Evolutionary conservation across 2,329 filamentous ascomycete genomes (phyloP), one percentile per base, ranked within the genome.

Genomic region (Grosmannia huntii): DNA sequence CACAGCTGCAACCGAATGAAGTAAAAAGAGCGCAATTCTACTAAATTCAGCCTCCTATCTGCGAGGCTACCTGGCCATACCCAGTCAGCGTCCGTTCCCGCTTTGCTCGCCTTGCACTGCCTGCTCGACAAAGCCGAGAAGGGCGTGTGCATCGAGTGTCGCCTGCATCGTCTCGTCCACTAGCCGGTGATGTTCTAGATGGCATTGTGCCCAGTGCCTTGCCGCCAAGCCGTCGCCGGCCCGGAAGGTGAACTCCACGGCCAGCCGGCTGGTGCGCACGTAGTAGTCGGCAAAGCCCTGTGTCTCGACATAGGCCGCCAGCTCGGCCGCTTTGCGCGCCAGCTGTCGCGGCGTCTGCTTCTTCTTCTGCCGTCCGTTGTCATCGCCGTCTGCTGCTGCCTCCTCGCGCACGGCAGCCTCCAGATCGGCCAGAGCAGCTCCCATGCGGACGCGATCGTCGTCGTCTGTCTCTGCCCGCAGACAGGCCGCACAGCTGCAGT

Each of bases 271-370:
- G 19, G 62, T 64, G 23, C 55, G 59, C 31, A 60, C 61, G 38
- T 55, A 55, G 46, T 64, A 64, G 54, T 64, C 63, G 19, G 59
- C 60, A 25, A 64, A 61, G 0, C 62, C 63, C 16, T 60, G 53
- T 3, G 53, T 51, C 10, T 57, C 56, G 23, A 64, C 57, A 82
- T 78, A 65, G 19, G 58, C 41, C 19, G 61, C 62, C 36, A 66
- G 55, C 12, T 49, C 54, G 5, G 19, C 51, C 1, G 61, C 56
- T 19, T 16, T 28, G 4, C 16, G 27, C 1, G 49, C 23, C 11
- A 50, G n/a, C 9, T 19, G 31, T 6, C 14, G 19, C 12, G 19
- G 3, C 38, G 27, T 3, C 27, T 14, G 4, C 9, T 19, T 14
- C 3, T 25, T 5, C 27, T 14, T 7, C 9, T 27, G 31, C 31